Evolutionary conservation across 1,284 basidiomycete genomes (phyloP).

Genomic region (Heterobasidion annosum): DNA sequence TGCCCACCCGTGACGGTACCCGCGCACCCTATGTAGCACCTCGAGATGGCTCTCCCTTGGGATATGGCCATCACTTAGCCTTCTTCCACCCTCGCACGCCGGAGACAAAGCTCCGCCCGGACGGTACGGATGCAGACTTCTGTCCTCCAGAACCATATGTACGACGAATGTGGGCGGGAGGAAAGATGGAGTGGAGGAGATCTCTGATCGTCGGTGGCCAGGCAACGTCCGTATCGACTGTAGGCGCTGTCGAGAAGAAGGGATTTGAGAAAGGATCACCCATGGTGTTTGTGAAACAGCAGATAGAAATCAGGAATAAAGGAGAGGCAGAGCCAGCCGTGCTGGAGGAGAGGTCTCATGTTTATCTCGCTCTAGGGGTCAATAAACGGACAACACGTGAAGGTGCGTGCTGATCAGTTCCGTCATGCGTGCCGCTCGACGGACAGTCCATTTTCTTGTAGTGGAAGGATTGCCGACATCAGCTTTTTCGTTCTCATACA

Average conservation of each 20-base stretch:
- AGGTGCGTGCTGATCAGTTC: slow-evolving; percentile 22
- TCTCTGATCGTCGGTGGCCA: slow-evolving; percentile 47
- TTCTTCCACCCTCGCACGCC: slow-evolving; percentile 68
- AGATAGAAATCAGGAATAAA: slow-evolving; percentile 36
- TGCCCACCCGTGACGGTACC: slow-evolving; percentile 62
- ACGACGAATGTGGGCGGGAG: slow-evolving; percentile 80
- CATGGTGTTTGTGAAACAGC: slow-evolving; percentile 76
- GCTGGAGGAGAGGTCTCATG: slow-evolving; percentile 65
- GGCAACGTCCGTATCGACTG: slow-evolving; percentile 39
- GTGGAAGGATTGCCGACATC: slow-evolving; percentile 42
- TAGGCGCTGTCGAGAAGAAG: slow-evolving; percentile 58
- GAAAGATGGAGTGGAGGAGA: slow-evolving; percentile 58
- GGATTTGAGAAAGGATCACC: slow-evolving; percentile 46
- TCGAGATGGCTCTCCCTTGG: slow-evolving; percentile 32
- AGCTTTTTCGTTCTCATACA: slow-evolving; percentile 57
- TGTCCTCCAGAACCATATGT: slow-evolving; percentile 69
- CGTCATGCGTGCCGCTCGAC: not conserved
- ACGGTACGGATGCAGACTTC: slow-evolving; percentile 67
- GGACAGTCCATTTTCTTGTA: slow-evolving; percentile 14
- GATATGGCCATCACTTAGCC: slow-evolving; percentile 61
- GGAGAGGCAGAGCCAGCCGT: slow-evolving; percentile 37
- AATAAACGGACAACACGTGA: slow-evolving; percentile 25
- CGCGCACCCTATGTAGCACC: slow-evolving; percentile 30
- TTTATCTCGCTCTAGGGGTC: slow-evolving; percentile 46
- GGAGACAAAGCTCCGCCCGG: slow-evolving; percentile 46